Conservation (phyloP, 768 basidiomycete species). For the Mrakia hoshinonis region DNA sequence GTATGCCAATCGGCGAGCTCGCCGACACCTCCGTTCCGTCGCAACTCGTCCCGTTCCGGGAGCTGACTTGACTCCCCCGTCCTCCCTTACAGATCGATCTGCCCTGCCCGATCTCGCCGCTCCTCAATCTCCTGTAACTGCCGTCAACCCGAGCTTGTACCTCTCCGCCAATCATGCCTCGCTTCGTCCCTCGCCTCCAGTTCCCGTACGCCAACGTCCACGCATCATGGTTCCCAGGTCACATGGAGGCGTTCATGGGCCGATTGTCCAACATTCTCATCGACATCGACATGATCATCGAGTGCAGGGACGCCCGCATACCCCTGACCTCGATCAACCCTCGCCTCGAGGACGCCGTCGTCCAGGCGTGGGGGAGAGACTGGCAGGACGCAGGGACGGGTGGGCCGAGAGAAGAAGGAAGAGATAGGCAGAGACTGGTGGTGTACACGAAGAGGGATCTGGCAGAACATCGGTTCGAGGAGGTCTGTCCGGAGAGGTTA, state of each 20-base stretch:
- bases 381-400: conserved; percentile 28
- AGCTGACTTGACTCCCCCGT: too few relatives aligned
- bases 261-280: conserved; percentile 66
- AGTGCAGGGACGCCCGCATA: conserved; percentile 83
- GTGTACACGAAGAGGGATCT: conserved; percentile 90
- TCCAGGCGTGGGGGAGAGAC: conserved; percentile 34
- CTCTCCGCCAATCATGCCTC: not conserved
- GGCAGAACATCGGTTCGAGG: conserved; percentile 76
- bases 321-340: conserved; percentile 91
- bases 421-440: conserved; percentile 69
- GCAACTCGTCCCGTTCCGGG: too few relatives aligned
- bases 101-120: too few relatives aligned
- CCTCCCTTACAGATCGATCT: too few relatives aligned
- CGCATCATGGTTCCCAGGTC: conserved; percentile 49
- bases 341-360: conserved; percentile 59
- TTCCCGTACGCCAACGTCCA: conserved; percentile 24
- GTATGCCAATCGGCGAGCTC: too few relatives aligned
- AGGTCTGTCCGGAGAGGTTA: conserved; percentile 51
- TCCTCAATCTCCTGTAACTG: too few relatives aligned
- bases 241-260: conserved; percentile 81
- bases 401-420: conserved; percentile 34
- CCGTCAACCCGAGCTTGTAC: not conserved
- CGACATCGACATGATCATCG: conserved; percentile 67
- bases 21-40: too few relatives aligned
- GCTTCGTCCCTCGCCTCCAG: conserved; percentile 22